phyloP scores from a whole-genome alignment of 2,329 filamentous ascomycete genomes.

The Trichophyton equinum region DNA sequence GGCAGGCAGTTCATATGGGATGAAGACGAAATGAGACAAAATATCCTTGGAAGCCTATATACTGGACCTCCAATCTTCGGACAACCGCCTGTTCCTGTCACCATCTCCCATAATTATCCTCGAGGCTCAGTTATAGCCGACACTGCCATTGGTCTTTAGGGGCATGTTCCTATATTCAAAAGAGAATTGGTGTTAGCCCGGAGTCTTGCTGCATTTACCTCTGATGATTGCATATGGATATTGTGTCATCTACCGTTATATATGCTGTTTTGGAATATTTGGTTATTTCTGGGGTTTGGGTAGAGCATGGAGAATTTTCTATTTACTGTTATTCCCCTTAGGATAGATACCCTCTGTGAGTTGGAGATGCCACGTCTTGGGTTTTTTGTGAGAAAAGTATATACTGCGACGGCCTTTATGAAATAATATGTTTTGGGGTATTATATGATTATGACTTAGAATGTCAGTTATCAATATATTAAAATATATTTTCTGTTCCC shows the following conservation, averaged over 20 bases:
- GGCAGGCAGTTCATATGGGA: conserved; percentile 17
- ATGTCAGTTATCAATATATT: neutral
- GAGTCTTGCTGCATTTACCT: neutral
- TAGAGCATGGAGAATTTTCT: neutral
- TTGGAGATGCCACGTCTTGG: neutral
- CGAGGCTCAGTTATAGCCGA: neutral
- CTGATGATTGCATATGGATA: neutral
- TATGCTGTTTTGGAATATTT: neutral
- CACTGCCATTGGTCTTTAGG: neutral
- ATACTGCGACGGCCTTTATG: neutral
- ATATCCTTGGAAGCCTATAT: conserved; percentile 17
- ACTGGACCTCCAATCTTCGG: conserved; percentile 9
- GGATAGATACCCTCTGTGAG: conserved; percentile 3
- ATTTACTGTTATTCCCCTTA: neutral
- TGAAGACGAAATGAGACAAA: conserved; percentile 19
- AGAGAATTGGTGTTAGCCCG: neutral
- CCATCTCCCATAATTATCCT: neutral
- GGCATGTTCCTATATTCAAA: neutral
- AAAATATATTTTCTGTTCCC: neutral
- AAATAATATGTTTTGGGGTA: neutral
- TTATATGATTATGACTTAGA: neutral
- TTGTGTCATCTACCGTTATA: neutral
- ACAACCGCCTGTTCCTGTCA: neutral
- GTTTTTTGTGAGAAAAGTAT: neutral
- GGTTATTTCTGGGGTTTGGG: neutral